Percentiles rank a stretch among this genome's conserved stretches.
Evolutionary conservation across 2,329 filamentous ascomycete genomes (phyloP).

Genomic region (Verticillium longisporum): DNA sequence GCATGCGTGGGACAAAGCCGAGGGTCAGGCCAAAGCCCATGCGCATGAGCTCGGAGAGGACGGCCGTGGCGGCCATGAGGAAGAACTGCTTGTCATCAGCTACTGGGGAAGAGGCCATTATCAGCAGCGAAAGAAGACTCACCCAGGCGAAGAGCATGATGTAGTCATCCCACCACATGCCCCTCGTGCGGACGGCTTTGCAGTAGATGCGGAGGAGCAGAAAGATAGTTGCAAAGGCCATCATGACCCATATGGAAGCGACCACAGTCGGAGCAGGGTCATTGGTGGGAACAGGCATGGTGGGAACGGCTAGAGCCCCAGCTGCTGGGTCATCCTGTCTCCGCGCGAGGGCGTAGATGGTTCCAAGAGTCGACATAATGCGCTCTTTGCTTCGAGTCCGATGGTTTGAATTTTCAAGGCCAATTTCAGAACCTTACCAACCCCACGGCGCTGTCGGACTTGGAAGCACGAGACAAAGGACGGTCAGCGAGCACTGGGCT

Average conservation of each 20-base stretch:
- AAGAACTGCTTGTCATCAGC: background rate
- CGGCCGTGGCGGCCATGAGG: background rate
- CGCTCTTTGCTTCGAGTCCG: background rate
- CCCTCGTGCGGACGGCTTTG: slow-evolving; percentile 9
- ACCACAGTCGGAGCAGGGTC: slow-evolving; percentile 5
- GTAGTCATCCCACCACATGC: slow-evolving; percentile 16
- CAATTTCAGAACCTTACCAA: background rate
- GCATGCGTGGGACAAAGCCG: slow-evolving; percentile 1
- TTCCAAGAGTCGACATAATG: background rate
- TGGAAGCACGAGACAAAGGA: background rate
- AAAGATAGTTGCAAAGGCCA: slow-evolving; percentile 5
- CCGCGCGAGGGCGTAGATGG: background rate
- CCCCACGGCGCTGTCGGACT: background rate
- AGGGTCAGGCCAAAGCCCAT: slow-evolving; percentile 6
- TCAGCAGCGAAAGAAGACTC: background rate
- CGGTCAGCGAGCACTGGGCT: background rate
- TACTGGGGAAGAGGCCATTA: too few relatives aligned
- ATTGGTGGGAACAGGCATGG: slow-evolving; percentile 1
- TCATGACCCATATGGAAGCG: slow-evolving; percentile 9
- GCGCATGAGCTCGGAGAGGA: slow-evolving; percentile 9
- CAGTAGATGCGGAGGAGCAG: slow-evolving; percentile 14
- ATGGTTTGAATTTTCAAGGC: too few relatives aligned
- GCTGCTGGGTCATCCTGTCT: background rate
- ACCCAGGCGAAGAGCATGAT: slow-evolving; percentile 13
- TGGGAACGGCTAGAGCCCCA: background rate